Evolutionary conservation across 2,329 filamentous ascomycete genomes (phyloP), one percentile per base, ranked within the genome.

Genomic region (Pseudopyricularia javanii): DNA sequence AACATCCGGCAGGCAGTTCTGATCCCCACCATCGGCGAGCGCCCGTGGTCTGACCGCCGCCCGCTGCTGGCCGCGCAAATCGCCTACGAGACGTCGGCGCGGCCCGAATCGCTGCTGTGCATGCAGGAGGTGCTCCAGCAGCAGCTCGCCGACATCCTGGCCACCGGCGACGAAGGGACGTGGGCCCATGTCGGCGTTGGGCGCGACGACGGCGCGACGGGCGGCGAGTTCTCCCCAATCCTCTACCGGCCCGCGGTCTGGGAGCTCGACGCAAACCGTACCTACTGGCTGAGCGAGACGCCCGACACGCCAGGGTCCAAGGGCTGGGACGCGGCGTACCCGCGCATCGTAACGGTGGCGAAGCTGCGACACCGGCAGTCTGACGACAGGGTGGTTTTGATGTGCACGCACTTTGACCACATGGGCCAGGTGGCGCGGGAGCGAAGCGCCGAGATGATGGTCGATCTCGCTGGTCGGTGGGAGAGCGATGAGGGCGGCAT

Each of bases 281-380:
- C 78, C 0, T 71, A 80, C 49, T 86, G 83, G 83, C 68, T 86
- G 2, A 81, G 74, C 7, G 66, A 75, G 56, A 85, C 78, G 2
- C 83, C 80, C 0, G 65, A 73, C 8, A 64, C 63, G n/a, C 80
- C 77, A 0, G 37, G 37, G 17, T 80, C 74, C 0, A 79, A 75
- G 56, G 78, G 80, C 34, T 86, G 83, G 83, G 68, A 69, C 45
- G 69, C 69, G 3, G 62, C 61, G 6, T 56, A 61, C 8, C 66
- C 71, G 4, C 69, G 76, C 0, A 73, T 79, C 40, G 64, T 74
- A 8, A 78, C 74, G 0, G 66, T 74, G 7, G 74, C 69, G 3
- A 64, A 66, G 3, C 74, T 78, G 56, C 53, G 63, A 47, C 72
- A 77, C 56, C 53, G 56, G 12, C 55, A 57, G n/a, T 70, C 68